A percentile compares a stretch with the other conserved stretches of the same genome.
Evolutionary conservation across 2,329 filamentous ascomycete genomes (phyloP).

Genomic region (Penicillium sp.): DNA sequence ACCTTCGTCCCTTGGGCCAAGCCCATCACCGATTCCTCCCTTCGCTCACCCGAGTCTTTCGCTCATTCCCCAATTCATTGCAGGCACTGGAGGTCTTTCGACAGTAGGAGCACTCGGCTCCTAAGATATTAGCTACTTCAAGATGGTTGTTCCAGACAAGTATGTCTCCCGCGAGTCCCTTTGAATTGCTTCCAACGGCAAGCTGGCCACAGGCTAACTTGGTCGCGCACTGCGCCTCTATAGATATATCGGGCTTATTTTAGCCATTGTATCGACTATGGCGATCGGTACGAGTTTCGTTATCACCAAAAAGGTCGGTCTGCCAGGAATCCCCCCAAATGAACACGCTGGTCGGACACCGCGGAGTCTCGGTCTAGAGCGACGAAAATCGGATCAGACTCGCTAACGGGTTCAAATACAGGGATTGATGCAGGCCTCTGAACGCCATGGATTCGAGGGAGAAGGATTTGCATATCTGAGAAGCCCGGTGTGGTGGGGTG

Average conservation of each 20-base stretch:
- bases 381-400: not conserved
- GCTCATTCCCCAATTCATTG: conserved; percentile 16
- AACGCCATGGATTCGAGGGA: conserved; percentile 91
- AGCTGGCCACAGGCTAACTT: conserved; percentile 21
- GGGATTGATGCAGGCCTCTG: conserved; percentile 86
- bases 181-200: conserved; percentile 10
- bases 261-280: conserved; percentile 49
- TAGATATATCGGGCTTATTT: conserved; percentile 47
- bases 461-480: conserved; percentile 92
- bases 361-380: not conserved
- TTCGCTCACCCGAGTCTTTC: conserved; percentile 16
- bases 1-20: not conserved
- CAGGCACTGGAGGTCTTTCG: conserved; percentile 34
- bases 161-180: conserved; percentile 22
- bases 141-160: conserved; percentile 46
- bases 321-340: not conserved
- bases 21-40: conserved; percentile 10
- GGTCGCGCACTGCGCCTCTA: conserved; percentile 13
- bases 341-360: not conserved
- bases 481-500: conserved; percentile 96
- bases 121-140: conserved; percentile 23
- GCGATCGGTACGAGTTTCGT: conserved; percentile 77
- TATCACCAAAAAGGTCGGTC: conserved; percentile 89
- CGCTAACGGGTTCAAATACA: conserved; percentile 37
- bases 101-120: conserved; percentile 39